Percentiles rank a stretch among this genome's conserved stretches.
phyloP scores from a whole-genome alignment of 2,329 filamentous ascomycete genomes.

The Trichothecium sympodiale region DNA sequence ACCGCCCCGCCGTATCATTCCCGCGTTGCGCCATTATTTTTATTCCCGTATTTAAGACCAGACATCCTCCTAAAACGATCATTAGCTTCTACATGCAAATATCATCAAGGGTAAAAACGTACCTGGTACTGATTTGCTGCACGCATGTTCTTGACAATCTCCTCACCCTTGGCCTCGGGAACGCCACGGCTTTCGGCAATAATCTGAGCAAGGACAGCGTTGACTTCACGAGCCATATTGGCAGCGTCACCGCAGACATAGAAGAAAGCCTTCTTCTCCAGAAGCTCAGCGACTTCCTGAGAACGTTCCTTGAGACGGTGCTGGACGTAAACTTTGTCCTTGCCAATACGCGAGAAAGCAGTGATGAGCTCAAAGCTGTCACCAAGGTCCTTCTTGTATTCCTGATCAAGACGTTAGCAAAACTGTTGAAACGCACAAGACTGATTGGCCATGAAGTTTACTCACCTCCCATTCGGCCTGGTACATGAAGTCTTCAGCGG shows the following conservation, averaged over 20 bases:
- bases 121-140: slow-evolving; percentile 93
- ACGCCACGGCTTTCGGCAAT: slow-evolving; percentile 75
- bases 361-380: slow-evolving; percentile 85
- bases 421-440: not conserved
- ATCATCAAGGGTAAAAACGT: slow-evolving; percentile 20
- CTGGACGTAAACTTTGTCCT: slow-evolving; percentile 94
- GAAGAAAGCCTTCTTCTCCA: slow-evolving; percentile 82
- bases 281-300: slow-evolving; percentile 75
- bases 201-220: slow-evolving; percentile 75
- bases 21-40: too few relatives aligned
- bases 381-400: slow-evolving; percentile 72
- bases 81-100: not conserved
- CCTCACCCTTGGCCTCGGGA: slow-evolving; percentile 78
- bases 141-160: slow-evolving; percentile 95
- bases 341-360: slow-evolving; percentile 83
- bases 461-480: slow-evolving; percentile 84
- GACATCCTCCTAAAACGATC: slow-evolving; percentile 49
- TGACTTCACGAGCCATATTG: slow-evolving; percentile 93
- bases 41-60: slow-evolving; percentile 42
- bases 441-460: slow-evolving; percentile 7
- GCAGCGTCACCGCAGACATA: slow-evolving; percentile 98
- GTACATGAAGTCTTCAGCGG: slow-evolving; percentile 87
- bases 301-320: slow-evolving; percentile 78
- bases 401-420: slow-evolving; percentile 37
- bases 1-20: too few relatives aligned